Base-by-base conservation (phyloP, 83 land plant species). In the Thuja plicata region DNA sequence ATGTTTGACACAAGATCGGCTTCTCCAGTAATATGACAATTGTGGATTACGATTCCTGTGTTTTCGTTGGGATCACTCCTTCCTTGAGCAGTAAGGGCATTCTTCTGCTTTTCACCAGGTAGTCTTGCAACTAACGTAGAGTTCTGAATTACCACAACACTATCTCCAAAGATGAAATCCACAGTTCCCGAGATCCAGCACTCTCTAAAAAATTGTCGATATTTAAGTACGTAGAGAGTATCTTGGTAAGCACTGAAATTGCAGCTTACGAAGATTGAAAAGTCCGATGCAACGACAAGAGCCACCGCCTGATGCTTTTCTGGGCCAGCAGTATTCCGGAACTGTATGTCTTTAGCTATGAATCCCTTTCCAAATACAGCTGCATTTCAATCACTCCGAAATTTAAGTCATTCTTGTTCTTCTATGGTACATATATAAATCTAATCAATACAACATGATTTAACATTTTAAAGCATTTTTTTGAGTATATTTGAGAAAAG, bases 81-180 rank as follows among this genome's bases (percentile, higher is more conserved):
- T 52, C 89, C 93, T 52, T 92, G 93, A 45, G 93, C 93, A 4
- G 92, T 92, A 32, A 85, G 6, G 10, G 91, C 88, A 52, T 88
- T 88, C 54, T 86, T 13, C 48, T 92, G 91, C 16, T 13, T 9
- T 1, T 7, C n/a, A 62, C 60, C 37, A 19, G 91, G 93, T 35
- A 10, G 8, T 43, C 93, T 35, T 24, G 87, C 87, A 19, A 24
- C 11, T 9, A 92, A 43, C 8, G 5, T 41, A 46, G 91, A 92
- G 35, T 76, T 86, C 88, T 92, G 93, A 45, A 92, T 86, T 6
- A 89, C 88, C 3, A 81, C 91, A 3, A 84, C 88, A 12, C 91
- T 84, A 85, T 92, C 88, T 30, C 93, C 93, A 74, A 92, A 92
- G 57, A 92, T 87, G 84, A 92, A 92, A 87, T 92, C 93, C 43